Evolutionary conservation across 805 yeast species (phyloP).

Genomic region (Metschnikowia chrysomelidarum): DNA sequence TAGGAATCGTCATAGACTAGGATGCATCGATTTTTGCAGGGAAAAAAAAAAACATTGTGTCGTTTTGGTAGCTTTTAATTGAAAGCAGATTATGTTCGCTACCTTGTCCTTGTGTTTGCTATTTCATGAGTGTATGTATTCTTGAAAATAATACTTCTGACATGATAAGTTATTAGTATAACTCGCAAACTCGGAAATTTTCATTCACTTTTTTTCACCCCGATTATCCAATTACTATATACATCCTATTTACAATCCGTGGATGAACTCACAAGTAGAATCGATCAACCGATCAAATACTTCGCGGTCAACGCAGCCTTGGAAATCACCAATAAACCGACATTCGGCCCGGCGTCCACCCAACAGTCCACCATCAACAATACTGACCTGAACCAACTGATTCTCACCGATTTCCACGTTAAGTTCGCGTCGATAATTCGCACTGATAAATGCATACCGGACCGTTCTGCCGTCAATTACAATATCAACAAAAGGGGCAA

Average conservation of each 20-base stretch:
- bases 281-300: conserved; percentile 27
- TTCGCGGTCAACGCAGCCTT: conserved; percentile 17
- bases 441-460: conserved; percentile 43
- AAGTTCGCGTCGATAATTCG: conserved; percentile 45
- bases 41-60: no score
- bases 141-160: no score
- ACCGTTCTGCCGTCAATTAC: conserved; percentile 37
- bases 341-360: conserved; percentile 53
- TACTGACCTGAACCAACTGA: conserved; percentile 39
- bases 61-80: no score
- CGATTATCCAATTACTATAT: no score
- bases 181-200: no score
- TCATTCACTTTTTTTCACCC: no score
- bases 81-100: no score
- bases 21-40: no score
- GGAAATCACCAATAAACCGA: conserved; percentile 16
- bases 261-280: conserved; percentile 20
- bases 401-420: conserved; percentile 38
- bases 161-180: no score
- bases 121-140: no score
- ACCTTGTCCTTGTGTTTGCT: no score
- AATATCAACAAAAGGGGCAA: conserved; percentile 41
- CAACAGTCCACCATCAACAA: conserved; percentile 55
- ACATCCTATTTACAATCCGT: conserved; percentile 16
- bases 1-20: no score